A percentile compares a stretch with the other conserved stretches of the same genome.
phyloP scores from a whole-genome alignment of 148 eudicot genomes.

The Amaranthus hypochondriacus region DNA sequence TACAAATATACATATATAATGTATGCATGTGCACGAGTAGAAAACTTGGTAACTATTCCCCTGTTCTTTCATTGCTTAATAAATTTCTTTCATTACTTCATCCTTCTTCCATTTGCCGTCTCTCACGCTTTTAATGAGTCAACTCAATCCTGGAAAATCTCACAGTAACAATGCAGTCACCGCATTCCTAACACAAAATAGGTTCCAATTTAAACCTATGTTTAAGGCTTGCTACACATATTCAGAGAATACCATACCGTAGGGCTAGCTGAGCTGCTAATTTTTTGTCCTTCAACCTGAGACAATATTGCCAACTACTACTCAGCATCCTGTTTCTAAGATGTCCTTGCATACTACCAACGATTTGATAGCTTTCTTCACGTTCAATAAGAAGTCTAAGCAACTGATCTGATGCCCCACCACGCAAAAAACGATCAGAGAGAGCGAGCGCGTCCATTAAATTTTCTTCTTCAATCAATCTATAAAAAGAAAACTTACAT shows the following conservation, averaged over 20 bases:
- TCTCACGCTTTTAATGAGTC: not conserved
- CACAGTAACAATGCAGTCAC: not conserved
- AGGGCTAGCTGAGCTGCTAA: slow-evolving; percentile 87
- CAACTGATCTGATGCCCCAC: slow-evolving; percentile 84
- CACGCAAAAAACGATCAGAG: slow-evolving; percentile 87
- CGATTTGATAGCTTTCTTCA: slow-evolving; percentile 39
- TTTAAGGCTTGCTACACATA: not conserved
- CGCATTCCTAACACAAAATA: not conserved
- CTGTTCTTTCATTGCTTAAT: too few relatives aligned
- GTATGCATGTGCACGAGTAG: too few relatives aligned
- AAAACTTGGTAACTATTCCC: too few relatives aligned
- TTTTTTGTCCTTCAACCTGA: slow-evolving; percentile 84
- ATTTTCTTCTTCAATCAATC: slow-evolving; percentile 85
- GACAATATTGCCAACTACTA: slow-evolving; percentile 92
- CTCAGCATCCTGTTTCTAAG: slow-evolving; percentile 45
- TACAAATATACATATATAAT: too few relatives aligned
- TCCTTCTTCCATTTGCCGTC: not conserved
- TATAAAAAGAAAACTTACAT: slow-evolving; percentile 15
- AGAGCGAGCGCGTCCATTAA: slow-evolving; percentile 93
- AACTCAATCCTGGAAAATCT: not conserved
- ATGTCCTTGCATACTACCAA: slow-evolving; percentile 44
- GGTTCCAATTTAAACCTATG: not conserved
- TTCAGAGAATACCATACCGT: slow-evolving; percentile 40
- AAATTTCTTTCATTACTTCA: too few relatives aligned
- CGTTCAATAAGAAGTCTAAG: slow-evolving; percentile 76